Evolutionary conservation across 2,329 filamentous ascomycete genomes (phyloP), one percentile per base, ranked within the genome.

Genomic region (Lachnellula hyalina): DNA sequence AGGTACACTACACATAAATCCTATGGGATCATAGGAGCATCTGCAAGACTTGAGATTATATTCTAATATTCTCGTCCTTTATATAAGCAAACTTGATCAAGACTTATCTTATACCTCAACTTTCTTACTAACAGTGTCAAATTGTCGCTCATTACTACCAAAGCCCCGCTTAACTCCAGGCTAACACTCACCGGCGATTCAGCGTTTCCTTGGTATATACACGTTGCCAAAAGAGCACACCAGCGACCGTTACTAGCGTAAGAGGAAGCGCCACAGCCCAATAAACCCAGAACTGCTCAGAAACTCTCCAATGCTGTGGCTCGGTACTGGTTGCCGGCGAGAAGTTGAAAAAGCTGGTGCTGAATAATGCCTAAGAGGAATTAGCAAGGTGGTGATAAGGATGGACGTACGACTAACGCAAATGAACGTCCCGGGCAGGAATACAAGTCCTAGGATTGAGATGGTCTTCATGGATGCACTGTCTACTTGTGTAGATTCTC

Each of bases 401-500:
- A 40, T 40, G 12, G 12, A 21, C 21, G 21, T 21, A 40, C 9
- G 5, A 41, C 47, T 3, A 17, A 40, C 36, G 8, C 36, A 40
- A 8, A 40, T 15, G 17, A 15, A 40, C 7, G 36, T 40, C 14
- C 36, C 36, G 14, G 36, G 36, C 14, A 40, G 12, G 40, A 82
- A 82, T 0, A 69, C 64, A 6, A 79, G 61, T 0, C 77, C 78
- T 0, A 80, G 65, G 15, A 78, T 70, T 0, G 77, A 73, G 45
- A 82, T 70, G 0, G 75, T 76, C 62, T 75, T 77, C 77, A 81
- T 80, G 0, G 77, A 73, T 0, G 74, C 68, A 56, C 77, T 79
- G 50, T 82, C 80, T 0, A 56, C 56, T n/a, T 72, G 70, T 0
- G 75, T 69, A 0, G 72, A 71, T 9, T 65, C 66, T 0, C 72